Evolutionary conservation across 2,329 filamentous ascomycete genomes (phyloP), one percentile per base, ranked within the genome.

Genomic region (Aspergillus pseudoterreus): DNA sequence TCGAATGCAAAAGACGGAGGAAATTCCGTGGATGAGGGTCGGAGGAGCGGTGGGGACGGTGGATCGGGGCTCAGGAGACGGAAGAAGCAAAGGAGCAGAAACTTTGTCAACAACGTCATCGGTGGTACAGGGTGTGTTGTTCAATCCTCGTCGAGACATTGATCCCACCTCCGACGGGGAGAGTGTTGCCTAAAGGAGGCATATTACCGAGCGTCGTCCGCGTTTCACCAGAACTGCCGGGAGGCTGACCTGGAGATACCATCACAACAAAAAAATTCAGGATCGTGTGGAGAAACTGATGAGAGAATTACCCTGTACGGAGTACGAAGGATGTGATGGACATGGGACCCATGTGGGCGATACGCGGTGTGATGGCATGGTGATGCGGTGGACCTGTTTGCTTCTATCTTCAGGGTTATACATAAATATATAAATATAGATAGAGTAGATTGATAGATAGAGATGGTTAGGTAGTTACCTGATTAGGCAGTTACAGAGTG

Each of bases 141-240:
- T 30, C 27, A 30, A 11, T 30, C 27, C 27, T 30, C 27, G 27
- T 30, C 6, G 3, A 30, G 27, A 11, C 27, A 30, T 30, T 9
- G 27, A 9, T 30, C 27, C 27, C 27, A 30, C 27, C 27, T 30
- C 38, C 32, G 22, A 10, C 45, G 27, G 45, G 36, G 17, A 38
- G 43, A 38, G 49, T 50, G 12, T 54, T 57, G 27, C 58, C 57
- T 36, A 44, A 59, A 51, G 19, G n/a, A 50, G 58, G 33, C 48
- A 61, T 55, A 52, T 61, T 59, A 56, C 58, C 58, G 58, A 61
- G 54, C 19, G 47, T 48, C 43, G 43, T 45, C 39, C 50, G 17
- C 36, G 51, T 51, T 53, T 46, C 36, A 48, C 48, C 36, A 50
- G 47, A 50, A 54, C 45, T 49, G 52, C 54, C 50, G 51, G 53